Evolutionary conservation across 208 protist genomes (phyloP).

Genomic region (Leishmania amazonensis): DNA sequence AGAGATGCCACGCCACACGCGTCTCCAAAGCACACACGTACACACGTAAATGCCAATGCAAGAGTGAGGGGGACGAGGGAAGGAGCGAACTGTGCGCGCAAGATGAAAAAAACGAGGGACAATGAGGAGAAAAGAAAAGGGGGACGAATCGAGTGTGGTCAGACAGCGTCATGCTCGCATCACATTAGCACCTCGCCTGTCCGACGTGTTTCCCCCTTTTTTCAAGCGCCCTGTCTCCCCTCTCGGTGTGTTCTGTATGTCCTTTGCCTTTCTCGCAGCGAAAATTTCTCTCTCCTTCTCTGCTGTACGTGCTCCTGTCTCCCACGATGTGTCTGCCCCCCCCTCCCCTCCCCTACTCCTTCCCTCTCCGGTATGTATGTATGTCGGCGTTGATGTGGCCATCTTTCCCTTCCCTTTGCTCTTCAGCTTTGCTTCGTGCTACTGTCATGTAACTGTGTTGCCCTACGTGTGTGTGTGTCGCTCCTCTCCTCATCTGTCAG

Average conservation of each 20-base stretch:
- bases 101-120: not conserved
- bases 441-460: not conserved
- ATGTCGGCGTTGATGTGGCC: not conserved
- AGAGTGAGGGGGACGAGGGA: not conserved
- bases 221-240: not conserved
- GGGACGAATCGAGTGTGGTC: not conserved
- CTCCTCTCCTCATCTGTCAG: not conserved
- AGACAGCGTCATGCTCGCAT: not conserved
- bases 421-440: not conserved
- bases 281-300: not conserved
- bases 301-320: too few relatives aligned
- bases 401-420: not conserved
- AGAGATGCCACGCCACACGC: not conserved
- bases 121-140: not conserved
- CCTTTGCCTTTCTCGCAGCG: not conserved
- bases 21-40: not conserved
- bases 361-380: conserved; percentile 3
- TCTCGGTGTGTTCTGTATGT: not conserved
- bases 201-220: not conserved
- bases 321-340: not conserved
- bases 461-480: not conserved
- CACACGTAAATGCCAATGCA: not conserved
- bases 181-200: conserved; percentile 1
- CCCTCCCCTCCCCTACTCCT: not conserved
- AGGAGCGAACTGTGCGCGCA: not conserved